phyloP scores from a whole-genome alignment of 257 asterid genomes.

The Thymus quinquecostatus region DNA sequence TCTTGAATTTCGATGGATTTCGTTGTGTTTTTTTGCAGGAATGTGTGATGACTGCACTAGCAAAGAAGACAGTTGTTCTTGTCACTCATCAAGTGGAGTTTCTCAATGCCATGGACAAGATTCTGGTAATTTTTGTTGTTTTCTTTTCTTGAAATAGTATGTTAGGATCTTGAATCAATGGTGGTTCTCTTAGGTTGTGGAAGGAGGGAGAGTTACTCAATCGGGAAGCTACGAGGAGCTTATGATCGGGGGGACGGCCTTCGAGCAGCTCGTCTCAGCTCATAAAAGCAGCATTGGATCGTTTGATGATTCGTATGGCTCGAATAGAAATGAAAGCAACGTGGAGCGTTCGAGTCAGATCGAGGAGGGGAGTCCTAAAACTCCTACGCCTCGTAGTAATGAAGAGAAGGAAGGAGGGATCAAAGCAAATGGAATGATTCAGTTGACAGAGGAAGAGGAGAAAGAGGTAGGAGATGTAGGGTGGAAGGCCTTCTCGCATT shows the following conservation, averaged over 20 bases:
- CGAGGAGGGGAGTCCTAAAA: conserved; percentile 27
- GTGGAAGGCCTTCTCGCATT: conserved; percentile 58
- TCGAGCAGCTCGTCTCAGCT: conserved; percentile 68
- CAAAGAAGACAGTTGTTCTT: conserved; percentile 67
- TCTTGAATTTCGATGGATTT: no score
- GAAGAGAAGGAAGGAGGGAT: conserved; percentile 49
- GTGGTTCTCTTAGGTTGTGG: conserved; percentile 52
- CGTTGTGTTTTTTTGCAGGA: conserved; percentile 46
- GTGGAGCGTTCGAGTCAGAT: background rate
- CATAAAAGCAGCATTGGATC: conserved; percentile 50
- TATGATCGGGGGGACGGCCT: conserved; percentile 56
- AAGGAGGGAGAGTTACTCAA: conserved; percentile 58
- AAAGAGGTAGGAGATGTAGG: conserved; percentile 56
- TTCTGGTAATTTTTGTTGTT: conserved; percentile 52
- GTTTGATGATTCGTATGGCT: conserved; percentile 37
- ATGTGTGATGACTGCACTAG: conserved; percentile 68
- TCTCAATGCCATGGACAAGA: conserved; percentile 57
- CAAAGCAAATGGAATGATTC: conserved; percentile 35
- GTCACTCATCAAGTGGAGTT: conserved; percentile 91
- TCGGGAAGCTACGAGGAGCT: conserved; percentile 65
- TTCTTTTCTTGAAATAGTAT: background rate
- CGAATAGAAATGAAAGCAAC: conserved; percentile 25
- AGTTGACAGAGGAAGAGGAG: conserved; percentile 78
- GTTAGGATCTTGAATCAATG: background rate
- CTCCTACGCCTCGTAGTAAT: conserved; percentile 20